phyloP scores from a whole-genome alignment of 441 rosid species.

The Aquilaria agallochum region DNA sequence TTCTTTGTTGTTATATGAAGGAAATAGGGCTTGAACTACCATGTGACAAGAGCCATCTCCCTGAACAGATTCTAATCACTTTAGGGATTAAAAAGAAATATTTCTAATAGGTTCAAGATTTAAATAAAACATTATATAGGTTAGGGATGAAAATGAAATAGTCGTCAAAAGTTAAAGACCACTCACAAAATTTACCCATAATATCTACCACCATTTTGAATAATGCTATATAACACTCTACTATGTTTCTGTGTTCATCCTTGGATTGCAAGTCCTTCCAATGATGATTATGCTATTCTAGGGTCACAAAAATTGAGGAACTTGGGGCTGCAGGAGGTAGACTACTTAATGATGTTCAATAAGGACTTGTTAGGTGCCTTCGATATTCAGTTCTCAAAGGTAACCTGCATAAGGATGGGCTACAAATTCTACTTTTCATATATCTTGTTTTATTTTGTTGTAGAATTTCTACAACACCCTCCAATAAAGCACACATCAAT shows the following conservation, averaged over 20 bases:
- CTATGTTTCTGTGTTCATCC: too few relatives aligned
- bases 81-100: too few relatives aligned
- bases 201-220: too few relatives aligned
- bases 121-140: too few relatives aligned
- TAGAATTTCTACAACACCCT: slow-evolving; percentile 65
- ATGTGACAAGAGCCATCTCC: too few relatives aligned
- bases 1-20: too few relatives aligned
- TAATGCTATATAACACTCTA: too few relatives aligned
- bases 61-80: too few relatives aligned
- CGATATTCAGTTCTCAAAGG: neutral
- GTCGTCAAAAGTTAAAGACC: too few relatives aligned
- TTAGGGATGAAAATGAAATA: too few relatives aligned
- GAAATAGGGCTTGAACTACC: too few relatives aligned
- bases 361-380: slow-evolving; percentile 49
- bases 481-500: slow-evolving; percentile 45
- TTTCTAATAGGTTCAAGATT: too few relatives aligned
- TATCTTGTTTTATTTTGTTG: slow-evolving; percentile 7
- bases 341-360: slow-evolving; percentile 60
- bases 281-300: slow-evolving; percentile 17
- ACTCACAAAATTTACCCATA: neutral
- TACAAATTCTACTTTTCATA: neutral
- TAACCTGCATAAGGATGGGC: neutral
- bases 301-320: slow-evolving; percentile 70
- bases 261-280: neutral
- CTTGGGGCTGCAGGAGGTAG: slow-evolving; percentile 40